A percentile compares a stretch with the other conserved stretches of the same genome.
Evolutionary conservation across 352 stramenopile species (phyloP).

Genomic region (Globisporangium nagaii): DNA sequence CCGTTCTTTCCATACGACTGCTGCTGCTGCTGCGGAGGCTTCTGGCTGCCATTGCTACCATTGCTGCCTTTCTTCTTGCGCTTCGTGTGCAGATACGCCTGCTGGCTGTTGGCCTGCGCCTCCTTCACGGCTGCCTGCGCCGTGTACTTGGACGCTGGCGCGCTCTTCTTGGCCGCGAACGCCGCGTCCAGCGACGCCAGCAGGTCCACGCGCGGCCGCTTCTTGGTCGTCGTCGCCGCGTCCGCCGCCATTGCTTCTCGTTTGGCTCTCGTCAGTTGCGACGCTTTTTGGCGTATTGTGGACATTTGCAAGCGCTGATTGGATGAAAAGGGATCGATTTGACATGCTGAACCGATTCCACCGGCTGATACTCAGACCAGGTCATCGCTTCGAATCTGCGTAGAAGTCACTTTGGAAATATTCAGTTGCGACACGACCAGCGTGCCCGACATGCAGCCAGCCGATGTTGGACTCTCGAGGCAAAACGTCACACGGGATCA

Average conservation of each 20-base stretch:
- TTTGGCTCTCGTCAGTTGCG: neutral
- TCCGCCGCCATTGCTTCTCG: constrained; percentile 14
- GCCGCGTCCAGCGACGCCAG: constrained; percentile 70
- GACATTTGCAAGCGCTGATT: too few species aligned
- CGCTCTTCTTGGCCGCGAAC: constrained; percentile 36
- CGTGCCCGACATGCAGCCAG: too few species aligned
- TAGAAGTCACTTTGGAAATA: too few species aligned
- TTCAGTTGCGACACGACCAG: too few species aligned
- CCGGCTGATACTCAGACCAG: too few species aligned
- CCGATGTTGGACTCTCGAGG: neutral
- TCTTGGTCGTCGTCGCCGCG: constrained; percentile 26
- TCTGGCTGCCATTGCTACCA: neutral
- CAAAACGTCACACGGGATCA: too few species aligned
- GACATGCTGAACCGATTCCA: too few species aligned
- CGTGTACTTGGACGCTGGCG: constrained; percentile 61
- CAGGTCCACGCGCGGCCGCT: constrained; percentile 65
- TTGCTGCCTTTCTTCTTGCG: constrained; percentile 35
- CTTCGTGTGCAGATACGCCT: constrained; percentile 68
- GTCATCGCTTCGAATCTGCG: too few species aligned
- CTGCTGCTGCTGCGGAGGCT: constrained; percentile 1
- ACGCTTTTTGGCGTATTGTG: too few species aligned
- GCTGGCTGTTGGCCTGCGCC: constrained; percentile 32
- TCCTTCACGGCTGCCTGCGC: constrained; percentile 37
- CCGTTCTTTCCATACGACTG: neutral
- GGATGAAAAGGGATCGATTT: too few species aligned